Conservation (phyloP, 495 filamentous ascomycete genomes). For the Clavariopsis aquatica region DNA sequence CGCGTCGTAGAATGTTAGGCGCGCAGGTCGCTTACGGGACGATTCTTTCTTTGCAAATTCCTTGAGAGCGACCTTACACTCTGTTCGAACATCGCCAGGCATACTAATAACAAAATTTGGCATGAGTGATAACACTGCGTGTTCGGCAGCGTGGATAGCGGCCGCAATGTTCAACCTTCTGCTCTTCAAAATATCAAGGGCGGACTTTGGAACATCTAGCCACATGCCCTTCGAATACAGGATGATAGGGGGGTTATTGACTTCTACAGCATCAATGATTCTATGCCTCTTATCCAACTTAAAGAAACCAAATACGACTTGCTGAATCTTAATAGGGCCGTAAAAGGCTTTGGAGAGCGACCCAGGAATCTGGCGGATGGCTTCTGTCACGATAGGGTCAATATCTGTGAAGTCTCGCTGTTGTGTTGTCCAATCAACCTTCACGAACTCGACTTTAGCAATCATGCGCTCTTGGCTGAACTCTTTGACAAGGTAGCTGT, state of each 20-base stretch:
- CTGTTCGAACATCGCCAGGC: conserved; percentile 86
- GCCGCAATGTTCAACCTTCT: conserved; percentile 78
- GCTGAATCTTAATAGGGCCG: conserved; percentile 78
- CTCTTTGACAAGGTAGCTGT: conserved; percentile 87
- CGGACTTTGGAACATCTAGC: conserved; percentile 82
- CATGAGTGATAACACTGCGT: conserved; percentile 81
- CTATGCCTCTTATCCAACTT: conserved; percentile 80
- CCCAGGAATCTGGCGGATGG: conserved; percentile 67
- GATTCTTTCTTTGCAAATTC: conserved; percentile 78
- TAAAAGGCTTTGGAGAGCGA: conserved; percentile 69
- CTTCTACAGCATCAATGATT: conserved; percentile 87
- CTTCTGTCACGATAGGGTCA: conserved; percentile 86
- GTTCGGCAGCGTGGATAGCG: conserved; percentile 92
- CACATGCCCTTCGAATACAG: conserved; percentile 89
- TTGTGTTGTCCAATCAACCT: conserved; percentile 92
- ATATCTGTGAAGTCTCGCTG: conserved; percentile 95
- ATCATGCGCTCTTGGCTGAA: conserved; percentile 76
- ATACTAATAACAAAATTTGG: conserved; percentile 86
- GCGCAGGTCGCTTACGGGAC: conserved; percentile 77
- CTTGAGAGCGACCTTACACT: conserved; percentile 80
- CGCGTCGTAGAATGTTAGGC: conserved; percentile 92
- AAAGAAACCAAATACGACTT: conserved; percentile 93
- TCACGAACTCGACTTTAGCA: conserved; percentile 74
- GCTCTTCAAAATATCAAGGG: conserved; percentile 74
- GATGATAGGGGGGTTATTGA: conserved; percentile 90